Conservation (phyloP, 1,284 basidiomycete genomes). For the Pyrrhoderma lamaoense region DNA sequence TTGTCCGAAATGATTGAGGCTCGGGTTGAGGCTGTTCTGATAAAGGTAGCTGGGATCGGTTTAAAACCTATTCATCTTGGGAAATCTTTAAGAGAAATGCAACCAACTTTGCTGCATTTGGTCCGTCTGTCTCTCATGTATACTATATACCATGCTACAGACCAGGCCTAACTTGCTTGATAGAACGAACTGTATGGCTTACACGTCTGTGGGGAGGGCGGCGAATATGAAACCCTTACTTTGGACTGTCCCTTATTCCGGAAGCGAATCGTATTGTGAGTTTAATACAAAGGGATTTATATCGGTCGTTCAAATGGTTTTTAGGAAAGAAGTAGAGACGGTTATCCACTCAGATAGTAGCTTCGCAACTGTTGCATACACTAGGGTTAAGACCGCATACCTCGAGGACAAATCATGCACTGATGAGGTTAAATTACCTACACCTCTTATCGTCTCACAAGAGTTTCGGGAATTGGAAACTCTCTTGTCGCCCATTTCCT, state of each 20-base stretch:
- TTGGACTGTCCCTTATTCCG: conserved; percentile 89
- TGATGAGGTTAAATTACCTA: conserved; percentile 19
- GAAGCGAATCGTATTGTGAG: conserved; percentile 45
- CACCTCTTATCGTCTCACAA: conserved; percentile 50
- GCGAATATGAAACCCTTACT: conserved; percentile 95
- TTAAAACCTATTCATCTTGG: conserved; percentile 76
- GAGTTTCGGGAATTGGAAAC: conserved; percentile 12
- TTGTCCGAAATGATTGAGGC: conserved; percentile 82
- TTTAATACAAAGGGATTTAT: conserved; percentile 5
- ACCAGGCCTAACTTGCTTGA: conserved; percentile 6
- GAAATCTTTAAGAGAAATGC: conserved; percentile 69
- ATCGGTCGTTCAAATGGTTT: conserved; percentile 7
- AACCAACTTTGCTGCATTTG: conserved; percentile 65
- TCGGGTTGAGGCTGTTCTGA: conserved; percentile 78
- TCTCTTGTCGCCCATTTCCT: not conserved
- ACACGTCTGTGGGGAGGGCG: conserved; percentile 96
- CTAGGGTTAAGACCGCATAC: conserved; percentile 65
- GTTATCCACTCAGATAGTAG: conserved; percentile 71
- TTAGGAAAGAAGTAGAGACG: conserved; percentile 57
- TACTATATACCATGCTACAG: not conserved
- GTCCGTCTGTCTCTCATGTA: conserved; percentile 35
- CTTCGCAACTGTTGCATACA: conserved; percentile 82
- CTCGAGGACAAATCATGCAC: conserved; percentile 45
- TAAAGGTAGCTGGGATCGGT: conserved; percentile 97
- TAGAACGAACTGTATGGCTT: conserved; percentile 82